phyloP scores from a whole-genome alignment of 1,139 yeast genomes.

The Protomyces gravidus region DNA sequence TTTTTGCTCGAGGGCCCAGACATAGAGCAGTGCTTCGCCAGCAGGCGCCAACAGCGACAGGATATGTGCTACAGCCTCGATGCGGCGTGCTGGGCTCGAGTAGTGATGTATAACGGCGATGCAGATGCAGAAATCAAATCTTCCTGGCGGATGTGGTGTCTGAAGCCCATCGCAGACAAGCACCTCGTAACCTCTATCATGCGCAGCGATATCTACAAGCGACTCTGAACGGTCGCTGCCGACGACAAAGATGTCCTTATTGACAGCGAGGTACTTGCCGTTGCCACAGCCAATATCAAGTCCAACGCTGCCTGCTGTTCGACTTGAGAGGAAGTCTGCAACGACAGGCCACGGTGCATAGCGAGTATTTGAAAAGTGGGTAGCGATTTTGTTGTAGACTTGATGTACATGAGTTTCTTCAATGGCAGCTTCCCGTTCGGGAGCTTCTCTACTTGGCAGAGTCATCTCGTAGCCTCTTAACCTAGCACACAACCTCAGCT shows the following conservation, averaged over 20 bases:
- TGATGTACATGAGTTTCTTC: slow-evolving; percentile 80
- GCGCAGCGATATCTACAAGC: slow-evolving; percentile 62
- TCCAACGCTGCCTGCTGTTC: slow-evolving; percentile 49
- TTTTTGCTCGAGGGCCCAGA: slow-evolving; percentile 96
- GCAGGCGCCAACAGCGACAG: slow-evolving; percentile 50
- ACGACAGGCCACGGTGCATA: slow-evolving; percentile 99
- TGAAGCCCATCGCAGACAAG: slow-evolving; percentile 71
- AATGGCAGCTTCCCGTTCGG: slow-evolving; percentile 4
- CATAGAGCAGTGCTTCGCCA: slow-evolving; percentile 75
- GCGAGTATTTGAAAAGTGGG: slow-evolving; percentile 87
- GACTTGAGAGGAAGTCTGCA: slow-evolving; percentile 54
- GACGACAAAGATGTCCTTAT: slow-evolving; percentile 59
- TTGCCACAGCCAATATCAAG: slow-evolving; percentile 84
- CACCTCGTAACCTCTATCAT: slow-evolving; percentile 46
- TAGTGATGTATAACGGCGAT: slow-evolving; percentile 96
- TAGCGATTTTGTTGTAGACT: slow-evolving; percentile 86
- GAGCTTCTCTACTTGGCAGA: background rate
- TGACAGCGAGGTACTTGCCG: slow-evolving; percentile 79
- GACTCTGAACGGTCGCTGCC: slow-evolving; percentile 79
- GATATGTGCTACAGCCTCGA: slow-evolving; percentile 67
- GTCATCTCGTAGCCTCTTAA: too few relatives aligned
- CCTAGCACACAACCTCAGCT: too few relatives aligned
- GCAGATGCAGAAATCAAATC: slow-evolving; percentile 84
- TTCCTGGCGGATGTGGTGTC: slow-evolving; percentile 58
- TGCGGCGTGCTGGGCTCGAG: slow-evolving; percentile 73